A percentile compares a stretch with the other conserved stretches of the same genome.
These are phyloP conservation scores for Endoconidiophora polonica DNA, from an alignment of 2,329 filamentous ascomycete species.

Conservation along the genomic window DNA sequence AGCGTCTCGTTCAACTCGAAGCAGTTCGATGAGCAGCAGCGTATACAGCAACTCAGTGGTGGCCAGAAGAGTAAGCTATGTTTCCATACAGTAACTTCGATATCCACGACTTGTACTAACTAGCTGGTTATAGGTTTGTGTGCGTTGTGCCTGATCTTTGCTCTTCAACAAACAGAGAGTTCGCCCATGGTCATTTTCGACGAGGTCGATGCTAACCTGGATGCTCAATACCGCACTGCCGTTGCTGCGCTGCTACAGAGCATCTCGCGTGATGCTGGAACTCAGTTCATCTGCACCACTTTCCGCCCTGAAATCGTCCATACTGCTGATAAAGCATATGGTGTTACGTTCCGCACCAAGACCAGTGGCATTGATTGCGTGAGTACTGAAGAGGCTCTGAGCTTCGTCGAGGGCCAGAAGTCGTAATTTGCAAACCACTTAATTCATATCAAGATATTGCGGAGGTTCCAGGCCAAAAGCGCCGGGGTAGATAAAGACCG, in stretches of 20 bases:
- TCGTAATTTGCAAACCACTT: neutral
- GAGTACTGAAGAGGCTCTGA: conserved; percentile 67
- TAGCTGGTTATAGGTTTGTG: conserved; percentile 51
- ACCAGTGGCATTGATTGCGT: conserved; percentile 89
- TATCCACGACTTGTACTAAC: conserved; percentile 14
- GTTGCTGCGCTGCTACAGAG: conserved; percentile 77
- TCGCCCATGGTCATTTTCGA: conserved; percentile 99
- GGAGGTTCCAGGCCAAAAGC: no score
- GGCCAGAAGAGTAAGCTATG: conserved; percentile 82
- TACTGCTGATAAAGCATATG: conserved; percentile 95
- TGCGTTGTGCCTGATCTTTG: conserved; percentile 93
- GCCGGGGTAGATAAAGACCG: neutral
- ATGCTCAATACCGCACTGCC: conserved; percentile 92
- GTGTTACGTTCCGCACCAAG: conserved; percentile 85
- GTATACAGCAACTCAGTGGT: conserved; percentile 91
- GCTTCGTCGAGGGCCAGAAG: conserved; percentile 78
- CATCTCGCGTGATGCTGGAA: conserved; percentile 50
- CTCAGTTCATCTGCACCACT: conserved; percentile 94
- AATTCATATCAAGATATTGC: no score
- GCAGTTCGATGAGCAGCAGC: conserved; percentile 85
- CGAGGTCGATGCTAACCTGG: conserved; percentile 95
- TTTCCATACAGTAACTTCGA: neutral
- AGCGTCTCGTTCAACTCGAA: conserved; percentile 98
- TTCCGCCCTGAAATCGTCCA: conserved; percentile 93
- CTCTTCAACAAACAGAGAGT: conserved; percentile 94